Base-by-base conservation (phyloP, 495 filamentous ascomycete genomes). In the Penicilliopsis zonata region DNA sequence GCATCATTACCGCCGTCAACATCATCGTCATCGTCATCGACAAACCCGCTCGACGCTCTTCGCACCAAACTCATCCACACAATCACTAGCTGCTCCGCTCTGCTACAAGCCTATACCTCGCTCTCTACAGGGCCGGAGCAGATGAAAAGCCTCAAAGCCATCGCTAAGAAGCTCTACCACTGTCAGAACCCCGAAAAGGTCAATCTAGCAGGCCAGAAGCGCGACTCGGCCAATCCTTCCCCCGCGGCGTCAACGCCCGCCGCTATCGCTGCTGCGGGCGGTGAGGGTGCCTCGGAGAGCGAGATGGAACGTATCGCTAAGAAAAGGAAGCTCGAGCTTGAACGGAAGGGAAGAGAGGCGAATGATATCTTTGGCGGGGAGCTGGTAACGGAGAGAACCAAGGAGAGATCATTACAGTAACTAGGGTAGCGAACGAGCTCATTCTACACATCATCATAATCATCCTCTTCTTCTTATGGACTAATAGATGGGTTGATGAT, bases 151-250 rank as follows among this genome's bases (percentile, higher is more conserved):
- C 44, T 88, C 7, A 68, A 62, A 13, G 55, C 58, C 14, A 73
- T 76, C 19, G 69, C 69, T 22, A 84, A 78, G 56, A 92, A 90
- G 55, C 61, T 92, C 9, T 73, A 72, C 25, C 76, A 77, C 35
- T 93, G 86, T 50, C 72, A 77, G 35, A 84, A 92, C 42, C 82
- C 83, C 1, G 65, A 74, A 13, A 71, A 71, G 38, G 46, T 54
- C 1, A 61, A 67, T 29, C 22, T 65, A 0, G 52, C 55, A 3
- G 60, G 52, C 0, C 56, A 59, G 43, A 70, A 70, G 40, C 51
- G 66, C n/a, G 58, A 55, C 33, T 52, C 38, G 4, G 28, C 16
- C 7, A 16, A 6, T 16, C 6, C 13, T 4, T 13, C 13, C 36
- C 38, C 27, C 14, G 38, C 42, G 32, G 31, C 44, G 2, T 28